A percentile compares a stretch with the other conserved stretches of the same genome.
Evolutionary conservation across 2,329 filamentous ascomycete genomes (phyloP).

Genomic region (Hypocrella siamensis): DNA sequence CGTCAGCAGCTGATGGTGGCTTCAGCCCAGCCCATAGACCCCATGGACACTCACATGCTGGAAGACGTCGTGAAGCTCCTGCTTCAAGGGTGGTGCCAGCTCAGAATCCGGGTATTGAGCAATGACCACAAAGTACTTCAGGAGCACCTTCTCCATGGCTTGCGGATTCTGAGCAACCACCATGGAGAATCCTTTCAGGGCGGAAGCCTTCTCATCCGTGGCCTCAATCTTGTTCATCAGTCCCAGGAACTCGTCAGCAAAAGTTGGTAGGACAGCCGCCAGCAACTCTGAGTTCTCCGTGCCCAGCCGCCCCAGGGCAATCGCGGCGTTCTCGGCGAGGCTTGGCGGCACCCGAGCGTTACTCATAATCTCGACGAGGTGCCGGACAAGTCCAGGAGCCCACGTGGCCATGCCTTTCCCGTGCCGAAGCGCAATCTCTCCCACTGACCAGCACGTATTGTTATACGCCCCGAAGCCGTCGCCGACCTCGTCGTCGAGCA

Average conservation of each 20-base stretch:
- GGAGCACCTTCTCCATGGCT: constrained; percentile 75
- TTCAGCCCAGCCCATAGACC: background rate
- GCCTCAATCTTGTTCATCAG: constrained; percentile 74
- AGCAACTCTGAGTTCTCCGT: constrained; percentile 62
- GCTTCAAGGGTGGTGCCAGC: constrained; percentile 42
- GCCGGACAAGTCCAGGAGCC: constrained; percentile 59
- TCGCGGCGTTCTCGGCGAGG: constrained; percentile 84
- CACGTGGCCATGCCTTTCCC: constrained; percentile 62
- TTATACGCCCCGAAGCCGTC: constrained; percentile 85
- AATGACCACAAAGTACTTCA: constrained; percentile 72
- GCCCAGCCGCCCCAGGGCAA: constrained; percentile 78
- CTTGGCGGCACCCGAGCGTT: constrained; percentile 76
- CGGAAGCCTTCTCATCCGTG: constrained; percentile 87
- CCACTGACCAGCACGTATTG: constrained; percentile 94
- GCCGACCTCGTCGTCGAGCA: constrained; percentile 67
- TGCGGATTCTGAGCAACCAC: constrained; percentile 76
- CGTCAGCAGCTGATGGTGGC: background rate
- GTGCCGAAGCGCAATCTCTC: constrained; percentile 77
- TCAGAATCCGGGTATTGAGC: constrained; percentile 57
- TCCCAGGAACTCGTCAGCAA: constrained; percentile 67
- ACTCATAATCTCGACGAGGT: constrained; percentile 67
- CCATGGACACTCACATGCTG: constrained; percentile 44
- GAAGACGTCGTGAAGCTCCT: constrained; percentile 56
- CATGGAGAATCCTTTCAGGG: constrained; percentile 78
- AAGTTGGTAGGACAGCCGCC: constrained; percentile 62